phyloP scores from a whole-genome alignment of 148 eudicot species.

The Camellia japonica region DNA sequence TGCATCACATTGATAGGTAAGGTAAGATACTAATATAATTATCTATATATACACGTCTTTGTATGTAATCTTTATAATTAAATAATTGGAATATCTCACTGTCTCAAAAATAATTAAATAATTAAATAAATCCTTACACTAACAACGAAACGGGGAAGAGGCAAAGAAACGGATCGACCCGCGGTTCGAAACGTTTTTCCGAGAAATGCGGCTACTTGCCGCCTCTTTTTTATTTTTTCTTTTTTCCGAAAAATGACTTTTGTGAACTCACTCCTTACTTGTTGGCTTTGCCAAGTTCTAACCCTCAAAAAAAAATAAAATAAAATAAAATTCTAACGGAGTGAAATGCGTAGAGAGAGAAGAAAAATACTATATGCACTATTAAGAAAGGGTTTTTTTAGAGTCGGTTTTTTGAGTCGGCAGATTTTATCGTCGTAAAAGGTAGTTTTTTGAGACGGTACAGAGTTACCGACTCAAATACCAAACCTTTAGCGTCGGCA shows the following conservation, averaged over 20 bases:
- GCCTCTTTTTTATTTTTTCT: slow-evolving; percentile 17
- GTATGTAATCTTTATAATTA: background rate
- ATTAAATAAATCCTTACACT: background rate
- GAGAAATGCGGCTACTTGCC: slow-evolving; percentile 45
- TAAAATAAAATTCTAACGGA: too few relatives aligned
- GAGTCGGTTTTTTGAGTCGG: too few relatives aligned
- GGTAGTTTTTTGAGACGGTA: too few relatives aligned
- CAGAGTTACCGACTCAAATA: too few relatives aligned
- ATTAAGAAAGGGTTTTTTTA: too few relatives aligned
- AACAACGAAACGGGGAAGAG: background rate
- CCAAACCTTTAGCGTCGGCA: too few relatives aligned
- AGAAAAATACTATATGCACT: too few relatives aligned
- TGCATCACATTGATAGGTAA: background rate
- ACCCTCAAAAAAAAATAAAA: background rate
- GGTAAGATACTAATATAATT: background rate
- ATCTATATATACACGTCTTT: too few relatives aligned
- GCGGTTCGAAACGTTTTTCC: slow-evolving; percentile 22
- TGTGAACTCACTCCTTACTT: too few relatives aligned
- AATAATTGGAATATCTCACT: background rate
- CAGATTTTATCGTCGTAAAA: too few relatives aligned
- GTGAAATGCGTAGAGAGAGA: too few relatives aligned
- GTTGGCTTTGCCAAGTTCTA: background rate
- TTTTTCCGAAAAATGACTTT: too few relatives aligned
- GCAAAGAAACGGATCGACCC: slow-evolving; percentile 20
- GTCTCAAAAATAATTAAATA: background rate